A percentile compares a stretch with the other conserved stretches of the same genome.
phyloP scores from a whole-genome alignment of 768 basidiomycete species.

The Antrodiella citrinella region DNA sequence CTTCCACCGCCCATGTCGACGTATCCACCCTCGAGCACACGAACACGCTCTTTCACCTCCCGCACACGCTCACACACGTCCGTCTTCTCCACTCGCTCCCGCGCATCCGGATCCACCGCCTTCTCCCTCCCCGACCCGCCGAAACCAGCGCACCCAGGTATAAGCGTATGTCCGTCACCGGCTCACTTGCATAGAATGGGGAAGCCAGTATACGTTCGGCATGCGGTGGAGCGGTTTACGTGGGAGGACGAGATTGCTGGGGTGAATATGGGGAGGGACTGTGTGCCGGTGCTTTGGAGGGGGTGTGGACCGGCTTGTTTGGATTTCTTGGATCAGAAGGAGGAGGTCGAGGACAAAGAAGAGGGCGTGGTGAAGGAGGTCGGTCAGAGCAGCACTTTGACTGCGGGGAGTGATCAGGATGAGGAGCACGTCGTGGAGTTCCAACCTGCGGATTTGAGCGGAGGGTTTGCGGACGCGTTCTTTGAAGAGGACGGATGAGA shows the following conservation, averaged over 20 bases:
- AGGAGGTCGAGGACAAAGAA: neutral
- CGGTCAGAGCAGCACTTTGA: neutral
- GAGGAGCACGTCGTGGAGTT: neutral
- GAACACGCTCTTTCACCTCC: no score
- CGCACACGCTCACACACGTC: neutral
- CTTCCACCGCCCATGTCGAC: no score
- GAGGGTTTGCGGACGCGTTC: neutral
- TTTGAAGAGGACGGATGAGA: neutral
- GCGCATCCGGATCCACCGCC: slow-evolving; percentile 5
- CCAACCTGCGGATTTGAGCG: neutral
- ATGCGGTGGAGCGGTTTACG: slow-evolving; percentile 53
- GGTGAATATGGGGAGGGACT: slow-evolving; percentile 32
- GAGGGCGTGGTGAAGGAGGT: neutral
- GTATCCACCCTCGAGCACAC: neutral
- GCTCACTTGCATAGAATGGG: slow-evolving; percentile 13
- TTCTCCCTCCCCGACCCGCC: slow-evolving; percentile 9
- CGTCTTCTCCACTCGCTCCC: neutral
- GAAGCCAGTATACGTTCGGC: slow-evolving; percentile 39
- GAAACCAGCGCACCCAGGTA: slow-evolving; percentile 22
- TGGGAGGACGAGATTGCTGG: slow-evolving; percentile 56
- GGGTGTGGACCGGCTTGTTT: slow-evolving; percentile 62
- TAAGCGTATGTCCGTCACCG: slow-evolving; percentile 43
- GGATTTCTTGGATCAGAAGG: slow-evolving; percentile 38
- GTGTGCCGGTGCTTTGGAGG: slow-evolving; percentile 57
- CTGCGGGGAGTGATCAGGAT: neutral